Evolutionary conservation across 345 rosid genomes (phyloP).

Genomic region (Carallia pectinifolia): DNA sequence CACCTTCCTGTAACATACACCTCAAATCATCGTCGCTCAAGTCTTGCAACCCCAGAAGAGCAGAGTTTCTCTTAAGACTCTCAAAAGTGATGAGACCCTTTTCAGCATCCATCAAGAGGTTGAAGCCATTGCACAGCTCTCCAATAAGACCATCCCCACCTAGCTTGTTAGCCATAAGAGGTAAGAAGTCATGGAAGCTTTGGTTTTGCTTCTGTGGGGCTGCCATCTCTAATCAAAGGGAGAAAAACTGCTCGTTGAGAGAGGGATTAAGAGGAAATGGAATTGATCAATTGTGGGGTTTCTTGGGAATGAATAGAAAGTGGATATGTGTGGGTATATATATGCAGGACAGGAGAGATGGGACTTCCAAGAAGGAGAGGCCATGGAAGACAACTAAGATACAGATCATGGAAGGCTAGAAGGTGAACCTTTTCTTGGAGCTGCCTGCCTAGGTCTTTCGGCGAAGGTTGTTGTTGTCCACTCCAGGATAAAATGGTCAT

Average conservation of each 20-base stretch:
- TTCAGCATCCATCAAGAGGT: conserved; percentile 58
- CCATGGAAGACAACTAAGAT: conserved; percentile 53
- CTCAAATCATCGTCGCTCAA: conserved; percentile 68
- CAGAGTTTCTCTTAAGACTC: conserved; percentile 57
- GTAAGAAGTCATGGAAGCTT: conserved; percentile 63
- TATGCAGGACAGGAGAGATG: conserved; percentile 13
- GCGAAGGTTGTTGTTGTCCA: conserved; percentile 26
- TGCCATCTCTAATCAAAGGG: conserved; percentile 29
- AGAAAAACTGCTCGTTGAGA: neutral
- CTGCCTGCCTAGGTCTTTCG: conserved; percentile 20
- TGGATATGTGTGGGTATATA: neutral
- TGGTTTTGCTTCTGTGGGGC: conserved; percentile 30
- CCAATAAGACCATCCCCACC: conserved; percentile 77
- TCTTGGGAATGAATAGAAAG: neutral
- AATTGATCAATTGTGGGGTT: neutral
- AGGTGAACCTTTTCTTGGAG: conserved; percentile 6
- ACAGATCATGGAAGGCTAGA: conserved; percentile 34
- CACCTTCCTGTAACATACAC: conserved; percentile 72
- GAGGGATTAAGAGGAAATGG: neutral
- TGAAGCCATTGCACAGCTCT: conserved; percentile 82
- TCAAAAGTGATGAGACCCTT: conserved; percentile 74
- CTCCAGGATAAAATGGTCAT: conserved; percentile 25
- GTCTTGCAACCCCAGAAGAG: conserved; percentile 62
- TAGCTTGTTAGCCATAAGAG: conserved; percentile 71
- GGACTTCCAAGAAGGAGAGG: conserved; percentile 60